Conservation (phyloP, 2,329 filamentous ascomycete genomes). For the Arthrobotrys conoides region DNA sequence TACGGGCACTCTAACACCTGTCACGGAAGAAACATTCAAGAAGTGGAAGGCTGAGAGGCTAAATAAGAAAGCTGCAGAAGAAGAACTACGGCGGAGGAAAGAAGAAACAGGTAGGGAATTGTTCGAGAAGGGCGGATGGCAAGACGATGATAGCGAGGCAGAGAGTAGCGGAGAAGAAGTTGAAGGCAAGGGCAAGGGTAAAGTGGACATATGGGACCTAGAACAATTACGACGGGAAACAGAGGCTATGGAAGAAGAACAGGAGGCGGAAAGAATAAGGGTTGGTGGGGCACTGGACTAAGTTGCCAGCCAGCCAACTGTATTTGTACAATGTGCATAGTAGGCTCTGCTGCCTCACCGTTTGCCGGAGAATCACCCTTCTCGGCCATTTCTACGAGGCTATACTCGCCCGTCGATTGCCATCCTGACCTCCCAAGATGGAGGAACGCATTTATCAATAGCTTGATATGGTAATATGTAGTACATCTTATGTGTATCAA, state of each 20-base stretch:
- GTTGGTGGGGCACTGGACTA: conserved; percentile 46
- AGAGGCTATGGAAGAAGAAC: conserved; percentile 79
- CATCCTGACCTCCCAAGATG: background rate
- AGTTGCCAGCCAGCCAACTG: conserved; percentile 3
- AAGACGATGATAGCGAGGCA: conserved; percentile 75
- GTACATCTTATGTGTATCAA: conserved; percentile 29
- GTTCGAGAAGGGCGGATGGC: conserved; percentile 97
- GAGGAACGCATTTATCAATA: conserved; percentile 36
- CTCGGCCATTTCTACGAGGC: background rate
- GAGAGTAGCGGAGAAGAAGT: conserved; percentile 71
- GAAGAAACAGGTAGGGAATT: conserved; percentile 94
- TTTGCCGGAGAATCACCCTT: background rate
- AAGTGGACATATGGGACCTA: conserved; percentile 77
- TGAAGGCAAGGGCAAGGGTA: conserved; percentile 63
- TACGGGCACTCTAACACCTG: conserved; percentile 89
- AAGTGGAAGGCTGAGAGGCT: conserved; percentile 97
- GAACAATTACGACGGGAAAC: conserved; percentile 88
- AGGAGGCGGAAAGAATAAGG: conserved; percentile 71
- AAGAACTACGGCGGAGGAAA: conserved; percentile 89
- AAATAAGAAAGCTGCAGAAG: conserved; percentile 95
- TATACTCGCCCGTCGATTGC: background rate
- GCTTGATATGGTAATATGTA: conserved; percentile 30
- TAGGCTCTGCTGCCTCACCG: background rate
- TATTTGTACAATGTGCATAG: conserved; percentile 52
- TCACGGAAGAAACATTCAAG: conserved; percentile 91